Evolutionary conservation across 2,329 filamentous ascomycete species (phyloP), one percentile per base, ranked within the genome.

Genomic region (Phialophora macrospora): DNA sequence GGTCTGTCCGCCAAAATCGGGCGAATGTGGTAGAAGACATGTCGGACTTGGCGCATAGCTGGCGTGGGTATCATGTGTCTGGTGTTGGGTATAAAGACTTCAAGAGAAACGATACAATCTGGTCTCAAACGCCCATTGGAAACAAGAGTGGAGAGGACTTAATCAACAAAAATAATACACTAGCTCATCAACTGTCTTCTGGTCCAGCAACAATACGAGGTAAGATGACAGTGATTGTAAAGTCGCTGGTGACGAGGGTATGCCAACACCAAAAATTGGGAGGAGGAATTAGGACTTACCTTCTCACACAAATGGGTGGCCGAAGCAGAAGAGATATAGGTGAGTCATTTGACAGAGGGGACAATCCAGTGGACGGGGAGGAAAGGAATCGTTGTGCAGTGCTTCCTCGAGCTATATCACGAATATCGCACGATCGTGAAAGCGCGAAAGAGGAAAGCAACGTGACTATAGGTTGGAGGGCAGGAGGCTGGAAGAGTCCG

Each of bases 1-100:
- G 73, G 66, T 75, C 72, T 66, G 73, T 77, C 67, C 70, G 74
- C 78, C 77, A 79, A 62, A 78, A 75, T 66, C 70, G 74, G 68
- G 73, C 67, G 60, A 79, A 75, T 55, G 73, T 69, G 34, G 68
- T 62, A 32, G 71, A 60, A 34, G 71, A 57, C 60, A 71, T 71
- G 55, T 55, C 41, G 64, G 44, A 62, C 60, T 24, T 54, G 54
- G 55, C 32, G 54, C 64, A 67, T 71, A 58, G 57, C 63, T 69
- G 60, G 59, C 41, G 9, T 28, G 52, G 41, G 34, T 55, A 56
- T 52, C 32, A 44, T 30, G 55, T 30, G 41, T 49, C 34, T 11
- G 34, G 51, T 34, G 41, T 26, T 30, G 38, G n/a, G 38, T 17
- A n/a, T 8, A 8, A 44, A 44, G 5, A 44, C 17, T 44, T 11